Conservation (phyloP, 2,329 filamentous ascomycete genomes). For the Fusarium sp. region DNA sequence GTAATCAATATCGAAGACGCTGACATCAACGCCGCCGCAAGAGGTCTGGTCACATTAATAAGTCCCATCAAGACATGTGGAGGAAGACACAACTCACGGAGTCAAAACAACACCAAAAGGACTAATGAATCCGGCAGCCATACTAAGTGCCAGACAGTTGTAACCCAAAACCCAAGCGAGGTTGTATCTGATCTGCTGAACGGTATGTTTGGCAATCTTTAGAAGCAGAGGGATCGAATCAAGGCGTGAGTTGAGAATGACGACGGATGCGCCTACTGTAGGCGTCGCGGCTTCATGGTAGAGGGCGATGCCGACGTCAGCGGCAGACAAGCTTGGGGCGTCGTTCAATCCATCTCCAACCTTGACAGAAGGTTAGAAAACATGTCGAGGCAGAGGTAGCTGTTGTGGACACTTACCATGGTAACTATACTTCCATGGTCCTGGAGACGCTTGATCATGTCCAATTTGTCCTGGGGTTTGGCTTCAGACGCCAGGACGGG, state of each 20-base stretch:
- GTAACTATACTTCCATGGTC: neutral
- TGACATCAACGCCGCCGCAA: neutral
- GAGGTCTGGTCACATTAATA: neutral
- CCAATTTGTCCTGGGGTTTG: conserved; percentile 4
- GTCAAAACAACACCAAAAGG: conserved; percentile 1
- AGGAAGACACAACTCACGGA: neutral
- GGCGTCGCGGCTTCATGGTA: conserved; percentile 3
- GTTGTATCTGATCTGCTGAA: conserved; percentile 8
- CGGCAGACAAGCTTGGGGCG: conserved; percentile 1
- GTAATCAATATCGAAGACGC: conserved; percentile 1
- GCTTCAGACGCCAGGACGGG: conserved; percentile 4
- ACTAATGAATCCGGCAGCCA: conserved; percentile 6
- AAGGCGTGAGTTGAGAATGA: conserved; percentile 11
- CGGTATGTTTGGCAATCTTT: neutral
- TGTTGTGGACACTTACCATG: neutral
- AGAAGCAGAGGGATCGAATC: conserved; percentile 2
- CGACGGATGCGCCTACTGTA: conserved; percentile 2
- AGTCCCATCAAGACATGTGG: neutral
- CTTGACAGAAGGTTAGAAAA: neutral
- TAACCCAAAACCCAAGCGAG: conserved; percentile 9
- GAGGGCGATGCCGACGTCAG: conserved; percentile 9
- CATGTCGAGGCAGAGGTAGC: too few species aligned
- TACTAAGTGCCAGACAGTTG: conserved; percentile 1
- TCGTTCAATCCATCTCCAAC: conserved; percentile 15
- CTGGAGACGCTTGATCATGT: neutral